Conservation (phyloP, 1,139 yeast genomes). For the Geotrichum restrictum region DNA sequence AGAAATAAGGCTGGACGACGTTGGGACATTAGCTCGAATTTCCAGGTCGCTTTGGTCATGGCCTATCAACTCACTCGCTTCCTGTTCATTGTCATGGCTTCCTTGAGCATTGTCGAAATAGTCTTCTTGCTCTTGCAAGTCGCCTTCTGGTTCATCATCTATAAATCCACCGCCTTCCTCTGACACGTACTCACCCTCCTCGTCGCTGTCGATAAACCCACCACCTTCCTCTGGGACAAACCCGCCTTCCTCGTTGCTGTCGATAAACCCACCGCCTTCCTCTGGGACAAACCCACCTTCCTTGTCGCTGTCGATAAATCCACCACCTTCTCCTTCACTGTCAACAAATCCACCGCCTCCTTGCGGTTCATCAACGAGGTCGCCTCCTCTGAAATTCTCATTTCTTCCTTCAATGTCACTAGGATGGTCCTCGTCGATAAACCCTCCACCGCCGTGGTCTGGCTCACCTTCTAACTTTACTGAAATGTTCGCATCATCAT, state of each 20-base stretch:
- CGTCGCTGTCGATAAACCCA: neutral
- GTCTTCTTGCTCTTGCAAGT: too few relatives aligned
- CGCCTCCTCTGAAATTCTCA: neutral
- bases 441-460: slow-evolving; percentile 15
- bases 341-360: slow-evolving; percentile 22
- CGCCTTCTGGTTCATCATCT: slow-evolving; percentile 6
- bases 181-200: neutral
- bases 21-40: too few relatives aligned
- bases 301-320: neutral
- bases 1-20: too few relatives aligned
- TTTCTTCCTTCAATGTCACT: too few relatives aligned
- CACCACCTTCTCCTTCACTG: slow-evolving; percentile 16
- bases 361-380: neutral
- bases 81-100: too few relatives aligned
- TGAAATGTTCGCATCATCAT: slow-evolving; percentile 9
- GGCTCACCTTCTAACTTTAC: neutral
- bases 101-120: too few relatives aligned
- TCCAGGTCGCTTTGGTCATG: too few relatives aligned
- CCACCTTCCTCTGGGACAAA: slow-evolving; percentile 3
- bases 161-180: neutral
- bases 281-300: slow-evolving; percentile 12
- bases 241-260: slow-evolving; percentile 19
- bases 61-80: too few relatives aligned
- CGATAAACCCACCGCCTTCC: slow-evolving; percentile 18
- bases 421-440: neutral